Evolutionary conservation across 805 yeast species (phyloP).

Genomic region (Cyberlindnera americana): DNA sequence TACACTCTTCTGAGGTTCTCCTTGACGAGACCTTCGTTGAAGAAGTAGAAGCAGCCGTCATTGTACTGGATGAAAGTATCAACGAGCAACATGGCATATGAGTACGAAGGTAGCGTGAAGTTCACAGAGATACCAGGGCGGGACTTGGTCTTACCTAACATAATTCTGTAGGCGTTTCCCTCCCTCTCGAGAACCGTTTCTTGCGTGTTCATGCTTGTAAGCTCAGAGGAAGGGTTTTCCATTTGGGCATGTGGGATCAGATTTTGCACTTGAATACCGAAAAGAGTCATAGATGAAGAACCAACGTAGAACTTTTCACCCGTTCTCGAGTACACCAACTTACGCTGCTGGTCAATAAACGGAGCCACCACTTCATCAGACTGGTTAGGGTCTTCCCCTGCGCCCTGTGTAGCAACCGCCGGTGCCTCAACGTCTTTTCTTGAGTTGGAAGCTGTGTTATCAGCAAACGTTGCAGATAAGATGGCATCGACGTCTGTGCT

Average conservation of each 20-base stretch:
- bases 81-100: slow-evolving; percentile 69
- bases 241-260: slow-evolving; percentile 36
- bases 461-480: slow-evolving; percentile 25
- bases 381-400: background rate
- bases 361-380: slow-evolving; percentile 55
- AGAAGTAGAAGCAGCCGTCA: slow-evolving; percentile 82
- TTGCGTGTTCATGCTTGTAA: slow-evolving; percentile 21
- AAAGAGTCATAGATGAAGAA: slow-evolving; percentile 77
- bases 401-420: background rate
- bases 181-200: slow-evolving; percentile 68
- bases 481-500: slow-evolving; percentile 24
- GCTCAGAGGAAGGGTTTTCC: slow-evolving; percentile 21
- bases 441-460: slow-evolving; percentile 26
- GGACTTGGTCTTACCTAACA: slow-evolving; percentile 63
- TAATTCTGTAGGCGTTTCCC: slow-evolving; percentile 72
- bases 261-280: slow-evolving; percentile 73
- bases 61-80: slow-evolving; percentile 76
- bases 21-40: slow-evolving; percentile 77
- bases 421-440: slow-evolving; percentile 5
- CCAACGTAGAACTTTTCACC: slow-evolving; percentile 78
- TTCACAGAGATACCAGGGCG: slow-evolving; percentile 67
- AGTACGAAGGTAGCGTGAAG: slow-evolving; percentile 70
- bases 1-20: slow-evolving; percentile 61
- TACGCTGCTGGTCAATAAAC: slow-evolving; percentile 66
- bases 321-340: slow-evolving; percentile 67